Percentiles rank a stretch among this genome's conserved stretches.
Evolutionary conservation across 495 filamentous ascomycete species (phyloP).

Genomic region (Oleoguttula mirabilis): DNA sequence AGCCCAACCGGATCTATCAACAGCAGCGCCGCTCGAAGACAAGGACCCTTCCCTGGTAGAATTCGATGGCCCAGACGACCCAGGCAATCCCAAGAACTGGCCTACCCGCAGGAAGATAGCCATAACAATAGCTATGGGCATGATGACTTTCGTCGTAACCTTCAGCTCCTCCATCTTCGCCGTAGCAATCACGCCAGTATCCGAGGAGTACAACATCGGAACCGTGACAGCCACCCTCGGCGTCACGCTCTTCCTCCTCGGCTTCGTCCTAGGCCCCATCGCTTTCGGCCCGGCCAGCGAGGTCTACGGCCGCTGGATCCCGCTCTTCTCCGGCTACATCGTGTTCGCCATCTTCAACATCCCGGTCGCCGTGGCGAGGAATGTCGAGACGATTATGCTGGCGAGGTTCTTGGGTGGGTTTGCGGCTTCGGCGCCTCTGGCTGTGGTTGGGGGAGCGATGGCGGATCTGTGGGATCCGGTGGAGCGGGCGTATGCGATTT

Average conservation of each 20-base stretch:
- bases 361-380: conserved; percentile 49
- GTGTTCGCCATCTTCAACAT: conserved; percentile 52
- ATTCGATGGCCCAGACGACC: conserved; percentile 22
- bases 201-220: conserved; percentile 36
- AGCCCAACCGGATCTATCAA: not conserved
- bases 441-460: conserved; percentile 48
- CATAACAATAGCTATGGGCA: conserved; percentile 31
- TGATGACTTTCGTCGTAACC: conserved; percentile 48
- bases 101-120: conserved; percentile 19
- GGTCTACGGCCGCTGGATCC: conserved; percentile 43
- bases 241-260: conserved; percentile 44
- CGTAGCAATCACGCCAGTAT: conserved; percentile 36
- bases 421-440: conserved; percentile 51
- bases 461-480: conserved; percentile 46
- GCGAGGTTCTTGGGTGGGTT: conserved; percentile 51
- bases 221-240: conserved; percentile 41
- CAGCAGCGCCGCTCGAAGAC: too few relatives aligned
- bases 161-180: conserved; percentile 49
- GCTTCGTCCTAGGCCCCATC: conserved; percentile 28
- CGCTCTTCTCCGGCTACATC: conserved; percentile 42
- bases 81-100: conserved; percentile 25
- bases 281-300: conserved; percentile 42
- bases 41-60: conserved; percentile 15
- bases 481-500: conserved; percentile 50
- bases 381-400: conserved; percentile 46